Percentiles rank a stretch among this genome's conserved stretches.
Evolutionary conservation across 2,329 filamentous ascomycete genomes (phyloP).

Genomic region (Fusarium sp.): DNA sequence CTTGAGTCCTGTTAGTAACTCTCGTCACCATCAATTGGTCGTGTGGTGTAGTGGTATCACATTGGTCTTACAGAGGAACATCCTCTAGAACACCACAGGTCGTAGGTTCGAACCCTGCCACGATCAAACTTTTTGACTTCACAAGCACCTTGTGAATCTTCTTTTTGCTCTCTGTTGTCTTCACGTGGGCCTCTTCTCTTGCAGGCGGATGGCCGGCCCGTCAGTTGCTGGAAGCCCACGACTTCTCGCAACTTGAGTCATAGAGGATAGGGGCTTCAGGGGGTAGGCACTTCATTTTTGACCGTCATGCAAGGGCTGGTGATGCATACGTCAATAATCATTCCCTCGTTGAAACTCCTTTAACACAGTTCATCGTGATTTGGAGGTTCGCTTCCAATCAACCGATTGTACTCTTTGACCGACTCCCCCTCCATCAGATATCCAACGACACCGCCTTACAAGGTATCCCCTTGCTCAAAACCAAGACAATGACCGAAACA

Average conservation of each 20-base stretch:
- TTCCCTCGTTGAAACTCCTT: not conserved
- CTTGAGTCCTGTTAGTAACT: not conserved
- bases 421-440: not conserved
- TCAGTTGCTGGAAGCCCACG: not conserved
- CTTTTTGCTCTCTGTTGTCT: not conserved
- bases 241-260: not conserved
- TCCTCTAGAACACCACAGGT: constrained; percentile 22
- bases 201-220: not conserved
- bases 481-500: not conserved
- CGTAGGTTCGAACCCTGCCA: constrained; percentile 42
- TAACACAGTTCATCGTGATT: too few species aligned
- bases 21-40: constrained; percentile 11
- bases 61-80: constrained; percentile 27
- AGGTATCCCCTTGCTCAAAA: not conserved
- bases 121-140: constrained; percentile 7
- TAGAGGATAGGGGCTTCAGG: not conserved
- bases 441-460: not conserved
- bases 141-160: not conserved
- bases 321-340: not conserved
- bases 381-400: not conserved
- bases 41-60: constrained; percentile 31
- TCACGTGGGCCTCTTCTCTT: not conserved
- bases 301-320: not conserved
- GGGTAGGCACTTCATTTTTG: not conserved
- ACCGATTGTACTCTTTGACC: not conserved